Evolutionary conservation across 371 early-diverging fungal genomes (phyloP), one percentile per base, ranked within the genome.

Genomic region (Encephalitozoon hellem): DNA sequence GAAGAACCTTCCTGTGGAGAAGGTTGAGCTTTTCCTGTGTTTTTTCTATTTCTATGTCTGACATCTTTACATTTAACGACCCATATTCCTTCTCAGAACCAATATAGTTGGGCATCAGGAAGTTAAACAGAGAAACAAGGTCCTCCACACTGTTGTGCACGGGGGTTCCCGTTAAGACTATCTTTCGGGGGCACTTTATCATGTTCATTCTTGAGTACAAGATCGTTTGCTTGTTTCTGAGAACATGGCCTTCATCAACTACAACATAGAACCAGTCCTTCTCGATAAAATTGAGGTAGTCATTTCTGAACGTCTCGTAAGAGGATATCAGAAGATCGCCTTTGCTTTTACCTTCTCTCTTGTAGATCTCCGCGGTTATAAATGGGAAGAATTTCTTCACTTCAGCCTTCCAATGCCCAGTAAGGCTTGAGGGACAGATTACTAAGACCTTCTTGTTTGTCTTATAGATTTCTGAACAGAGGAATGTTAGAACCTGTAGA

Each of bases 221-320:
- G 75, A 94, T 91, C 28, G 97, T 93, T 67, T 90, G 89, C 12
- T 91, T 89, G 82, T 96, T 99, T 84, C 93, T 93, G 83, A 99
- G 95, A 41, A 94, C 89, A 83, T 99, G 99, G 0, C 97, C 99
- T 87, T 99, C 99, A 85, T 99, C 99, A 41, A 99, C 85, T 71
- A 96, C 89, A 77, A 94, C 91, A 82, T 94, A 97, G 85, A 94
- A 94, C 90, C 90, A 97, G 38, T 88, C 84, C 42, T 90, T 84
- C 32, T 82, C 75, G 0, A 73, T 68, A 59, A 96, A 84, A 18
- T 88, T 88, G 11, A 93, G 92, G 77, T 94, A 90, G 82, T 96
- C 95, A 78, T 93, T 93, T 67, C 96, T 90, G 72, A 94, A 89
- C 34, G 93, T 91, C 78, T 97, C 97, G 81, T 96, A 97, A 2